These are phyloP conservation scores for Mortierella sp. DNA, from an alignment of 371 early-diverging fungal genomes.

Conservation along the genomic window DNA sequence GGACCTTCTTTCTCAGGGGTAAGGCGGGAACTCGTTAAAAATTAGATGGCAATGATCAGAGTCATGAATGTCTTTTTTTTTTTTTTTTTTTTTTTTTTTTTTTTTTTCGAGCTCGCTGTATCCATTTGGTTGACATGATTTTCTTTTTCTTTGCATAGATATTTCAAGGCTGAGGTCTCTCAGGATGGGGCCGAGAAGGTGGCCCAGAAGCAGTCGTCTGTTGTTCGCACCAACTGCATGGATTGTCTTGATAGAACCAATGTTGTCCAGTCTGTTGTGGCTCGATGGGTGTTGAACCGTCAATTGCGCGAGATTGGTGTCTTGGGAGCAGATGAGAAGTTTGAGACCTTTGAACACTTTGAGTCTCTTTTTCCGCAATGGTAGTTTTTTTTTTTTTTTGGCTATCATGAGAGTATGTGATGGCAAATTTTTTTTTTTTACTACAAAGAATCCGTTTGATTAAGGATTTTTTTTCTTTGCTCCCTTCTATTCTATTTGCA, in stretches of 20 bases:
- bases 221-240: constrained; percentile 98
- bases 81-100: background rate
- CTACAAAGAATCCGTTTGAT: background rate
- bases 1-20: constrained; percentile 72
- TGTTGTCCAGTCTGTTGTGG: constrained; percentile 92
- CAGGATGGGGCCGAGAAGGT: constrained; percentile 1
- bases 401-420: no score
- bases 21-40: constrained; percentile 48
- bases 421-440: background rate
- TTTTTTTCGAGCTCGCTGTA: background rate
- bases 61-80: constrained; percentile 6
- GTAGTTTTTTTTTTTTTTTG: constrained; percentile 28
- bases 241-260: constrained; percentile 99
- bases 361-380: constrained; percentile 58
- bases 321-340: constrained; percentile 58
- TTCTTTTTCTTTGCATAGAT: constrained; percentile 25
- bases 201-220: constrained; percentile 71
- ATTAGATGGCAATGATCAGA: constrained; percentile 19
- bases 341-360: constrained; percentile 34
- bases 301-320: constrained; percentile 73
- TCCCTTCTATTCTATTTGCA: background rate
- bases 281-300: constrained; percentile 67
- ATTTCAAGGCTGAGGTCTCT: constrained; percentile 7
- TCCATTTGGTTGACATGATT: constrained; percentile 11
- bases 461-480: background rate